A percentile compares a stretch with the other conserved stretches of the same genome.
These are phyloP conservation scores for Fistulinella prunicolor DNA, from an alignment of 768 basidiomycete species.

Conservation along the genomic window DNA sequence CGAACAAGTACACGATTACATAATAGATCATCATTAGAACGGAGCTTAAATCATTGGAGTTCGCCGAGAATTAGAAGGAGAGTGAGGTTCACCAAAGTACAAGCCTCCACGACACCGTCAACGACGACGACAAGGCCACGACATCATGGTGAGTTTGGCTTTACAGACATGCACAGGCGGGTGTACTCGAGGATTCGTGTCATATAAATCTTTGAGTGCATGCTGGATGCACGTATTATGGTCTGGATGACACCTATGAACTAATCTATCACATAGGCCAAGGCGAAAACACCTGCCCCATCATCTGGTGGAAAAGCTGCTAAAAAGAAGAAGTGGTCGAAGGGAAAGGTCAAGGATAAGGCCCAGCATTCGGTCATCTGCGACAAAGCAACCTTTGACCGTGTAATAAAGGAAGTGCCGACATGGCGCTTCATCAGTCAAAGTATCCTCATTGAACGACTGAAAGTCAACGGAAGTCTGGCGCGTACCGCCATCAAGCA, in stretches of 20 bases:
- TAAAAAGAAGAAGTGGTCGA: constrained; percentile 99
- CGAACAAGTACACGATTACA: constrained; percentile 12
- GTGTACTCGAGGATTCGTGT: neutral
- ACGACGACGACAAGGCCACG: constrained; percentile 21
- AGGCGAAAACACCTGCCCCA: constrained; percentile 66
- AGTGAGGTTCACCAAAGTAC: neutral
- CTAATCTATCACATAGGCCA: constrained; percentile 51
- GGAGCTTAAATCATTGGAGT: constrained; percentile 23
- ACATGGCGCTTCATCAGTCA: constrained; percentile 99
- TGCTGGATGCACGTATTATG: constrained; percentile 23
- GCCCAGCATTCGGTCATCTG: constrained; percentile 93
- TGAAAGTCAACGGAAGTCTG: constrained; percentile 94
- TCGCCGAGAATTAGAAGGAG: too few relatives aligned
- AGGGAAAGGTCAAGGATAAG: constrained; percentile 99
- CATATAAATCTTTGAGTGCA: constrained; percentile 5
- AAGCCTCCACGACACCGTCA: constrained; percentile 17
- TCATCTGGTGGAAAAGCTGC: constrained; percentile 80
- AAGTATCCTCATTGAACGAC: constrained; percentile 96
- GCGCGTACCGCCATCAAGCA: constrained; percentile 89
- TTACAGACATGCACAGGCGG: neutral
- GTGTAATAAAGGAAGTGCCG: constrained; percentile 97
- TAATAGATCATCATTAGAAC: constrained; percentile 17
- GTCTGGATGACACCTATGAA: constrained; percentile 16
- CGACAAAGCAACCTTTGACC: constrained; percentile 91
- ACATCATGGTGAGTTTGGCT: constrained; percentile 30